These are phyloP conservation scores for Aegilops longissima DNA, from an alignment of 176 grass and related monocot species.

Conservation along the genomic window DNA sequence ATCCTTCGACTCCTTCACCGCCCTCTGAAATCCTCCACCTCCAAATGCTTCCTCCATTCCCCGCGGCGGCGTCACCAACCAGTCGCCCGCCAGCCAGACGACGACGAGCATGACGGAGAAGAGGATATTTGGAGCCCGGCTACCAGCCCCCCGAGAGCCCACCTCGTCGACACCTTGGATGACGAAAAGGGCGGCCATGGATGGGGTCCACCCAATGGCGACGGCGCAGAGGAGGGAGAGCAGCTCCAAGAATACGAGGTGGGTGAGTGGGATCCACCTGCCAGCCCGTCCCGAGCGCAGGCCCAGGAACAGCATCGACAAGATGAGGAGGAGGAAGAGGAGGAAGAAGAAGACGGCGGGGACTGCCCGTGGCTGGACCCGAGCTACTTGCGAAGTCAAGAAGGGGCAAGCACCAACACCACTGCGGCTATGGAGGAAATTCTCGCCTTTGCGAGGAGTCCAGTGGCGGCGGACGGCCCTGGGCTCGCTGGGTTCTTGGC, in stretches of 20 bases:
- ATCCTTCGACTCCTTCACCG: not conserved
- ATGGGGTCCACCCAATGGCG: not conserved
- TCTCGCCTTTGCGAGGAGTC: conserved; percentile 24
- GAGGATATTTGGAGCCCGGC: not conserved
- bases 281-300: not conserved
- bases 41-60: conserved; percentile 15
- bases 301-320: not conserved
- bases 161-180: not conserved
- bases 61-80: not conserved
- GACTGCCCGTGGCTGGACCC: conserved; percentile 28
- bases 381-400: conserved; percentile 14
- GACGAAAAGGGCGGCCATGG: not conserved
- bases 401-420: conserved; percentile 7
- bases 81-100: not conserved
- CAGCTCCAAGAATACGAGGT: not conserved
- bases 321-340: not conserved
- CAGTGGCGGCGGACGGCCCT: not conserved
- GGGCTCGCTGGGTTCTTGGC: conserved; percentile 21
- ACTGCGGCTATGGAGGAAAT: conserved; percentile 39
- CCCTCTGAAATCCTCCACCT: not conserved
- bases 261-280: conserved; percentile 22
- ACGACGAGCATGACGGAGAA: not conserved
- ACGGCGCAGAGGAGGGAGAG: not conserved
- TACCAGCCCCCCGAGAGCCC: not conserved
- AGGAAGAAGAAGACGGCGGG: not conserved